Evolutionary conservation across 2,329 filamentous ascomycete genomes (phyloP), one percentile per base, ranked within the genome.

Genomic region (Talaromyces sp.): DNA sequence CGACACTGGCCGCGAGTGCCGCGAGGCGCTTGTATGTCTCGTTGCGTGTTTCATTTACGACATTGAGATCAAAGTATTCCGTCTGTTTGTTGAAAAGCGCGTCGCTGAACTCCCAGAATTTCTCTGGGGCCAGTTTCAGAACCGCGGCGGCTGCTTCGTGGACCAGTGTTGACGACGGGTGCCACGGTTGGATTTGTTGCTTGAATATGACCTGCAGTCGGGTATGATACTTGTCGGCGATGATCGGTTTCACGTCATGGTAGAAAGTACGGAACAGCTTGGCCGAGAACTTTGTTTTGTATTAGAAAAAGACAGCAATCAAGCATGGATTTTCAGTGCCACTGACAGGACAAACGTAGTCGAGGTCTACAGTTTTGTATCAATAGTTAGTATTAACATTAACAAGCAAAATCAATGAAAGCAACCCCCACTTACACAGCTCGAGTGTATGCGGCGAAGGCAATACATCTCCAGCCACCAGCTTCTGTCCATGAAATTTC

Each of bases 181-280:
- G 93, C 93, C 93, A 96, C 14, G 92, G 91, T 79, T 96, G 92
- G 69, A 97, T 86, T 73, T 96, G 92, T 73, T 93, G 93, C 55
- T 93, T 89, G 81, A 97, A 90, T 70, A 98, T 84, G 67, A 96
- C 81, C 68, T 89, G 83, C 2, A 96, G 78, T 63, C 81, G 82
- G 62, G 79, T 81, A 26, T 78, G 68, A 64, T 89, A 86, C 68
- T 86, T 86, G 55, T 80, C 68, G 31, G 65, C 80, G 67, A 96
- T 81, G 54, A 84, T 73, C 0, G 90, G 88, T 62, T 85, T 80
- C 61, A 96, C 84, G 31, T 80, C 76, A 60, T 75, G 79, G 76
- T 88, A 87, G 67, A 97, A 77, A 2, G 89, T 93, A 64, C 87
- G 84, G 84, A 95, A 97, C 69, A 92, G 77, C 69, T 89, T 89